Percentiles rank a stretch among this genome's conserved stretches.
These are phyloP conservation scores for Urtica urens DNA, from an alignment of 306 rosid species.

Conservation along the genomic window DNA sequence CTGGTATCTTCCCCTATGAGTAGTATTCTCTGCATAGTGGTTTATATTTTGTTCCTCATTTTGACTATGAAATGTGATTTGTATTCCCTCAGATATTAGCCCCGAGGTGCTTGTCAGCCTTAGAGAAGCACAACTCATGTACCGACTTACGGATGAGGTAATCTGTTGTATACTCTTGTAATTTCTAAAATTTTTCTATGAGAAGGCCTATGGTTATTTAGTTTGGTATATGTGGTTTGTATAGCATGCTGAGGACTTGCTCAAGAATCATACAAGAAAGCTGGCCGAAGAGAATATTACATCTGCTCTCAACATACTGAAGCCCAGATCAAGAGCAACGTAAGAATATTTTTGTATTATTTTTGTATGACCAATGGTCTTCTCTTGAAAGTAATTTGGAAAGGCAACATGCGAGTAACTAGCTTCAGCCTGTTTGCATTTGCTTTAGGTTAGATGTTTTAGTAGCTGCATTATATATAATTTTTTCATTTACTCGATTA, in stretches of 20 bases:
- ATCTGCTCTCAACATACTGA: constrained; percentile 44
- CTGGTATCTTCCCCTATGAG: too few species aligned
- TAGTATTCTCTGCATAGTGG: too few species aligned
- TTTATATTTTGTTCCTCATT: constrained; percentile 11
- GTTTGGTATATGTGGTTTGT: constrained; percentile 19
- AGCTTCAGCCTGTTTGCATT: constrained; percentile 6
- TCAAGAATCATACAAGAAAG: constrained; percentile 62
- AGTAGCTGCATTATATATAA: not conserved
- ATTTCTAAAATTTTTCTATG: constrained; percentile 1
- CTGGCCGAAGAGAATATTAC: constrained; percentile 72
- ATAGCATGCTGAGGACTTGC: constrained; percentile 76
- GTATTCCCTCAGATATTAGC: constrained; percentile 43
- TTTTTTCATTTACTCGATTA: not conserved
- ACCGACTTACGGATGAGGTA: constrained; percentile 82
- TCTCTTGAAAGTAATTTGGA: not conserved
- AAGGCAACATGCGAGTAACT: not conserved
- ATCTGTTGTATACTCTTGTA: constrained; percentile 4
- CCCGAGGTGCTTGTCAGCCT: constrained; percentile 59
- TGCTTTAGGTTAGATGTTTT: constrained; percentile 1
- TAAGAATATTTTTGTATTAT: constrained; percentile 25
- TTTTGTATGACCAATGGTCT: not conserved
- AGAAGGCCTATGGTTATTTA: constrained; percentile 10
- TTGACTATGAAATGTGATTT: constrained; percentile 15
- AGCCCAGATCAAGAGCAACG: constrained; percentile 79
- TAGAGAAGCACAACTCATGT: constrained; percentile 51